phyloP scores from a whole-genome alignment of 169 alveolate genomes.

The Perkinsus chesapeaki region DNA sequence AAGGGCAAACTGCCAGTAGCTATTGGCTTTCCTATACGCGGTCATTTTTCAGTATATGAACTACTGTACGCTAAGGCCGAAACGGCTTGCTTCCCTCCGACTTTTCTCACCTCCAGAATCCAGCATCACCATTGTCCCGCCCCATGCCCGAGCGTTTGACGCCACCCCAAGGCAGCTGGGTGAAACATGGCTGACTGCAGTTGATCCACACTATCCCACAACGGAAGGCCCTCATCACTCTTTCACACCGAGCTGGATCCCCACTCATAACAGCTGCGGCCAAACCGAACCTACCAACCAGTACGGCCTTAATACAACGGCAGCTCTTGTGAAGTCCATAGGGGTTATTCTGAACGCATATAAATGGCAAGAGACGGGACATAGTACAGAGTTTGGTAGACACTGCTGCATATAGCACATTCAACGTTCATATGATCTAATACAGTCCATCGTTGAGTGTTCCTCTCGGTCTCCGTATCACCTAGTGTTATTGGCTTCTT shows the following conservation, averaged over 20 bases:
- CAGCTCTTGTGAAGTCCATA: no score
- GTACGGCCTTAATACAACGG: background rate
- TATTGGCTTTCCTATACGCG: no score
- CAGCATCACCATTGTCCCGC: background rate
- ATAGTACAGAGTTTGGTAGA: no score
- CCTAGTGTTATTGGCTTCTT: slow-evolving; percentile 51
- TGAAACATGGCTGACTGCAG: background rate
- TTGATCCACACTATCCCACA: background rate
- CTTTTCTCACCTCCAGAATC: background rate
- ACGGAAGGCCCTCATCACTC: background rate
- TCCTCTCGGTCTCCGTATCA: no score
- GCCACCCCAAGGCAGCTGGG: background rate
- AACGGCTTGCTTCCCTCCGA: background rate
- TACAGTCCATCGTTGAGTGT: no score
- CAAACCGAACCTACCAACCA: background rate
- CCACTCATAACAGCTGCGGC: background rate
- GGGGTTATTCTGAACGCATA: no score
- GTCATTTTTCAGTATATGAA: no score
- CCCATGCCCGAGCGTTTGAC: background rate
- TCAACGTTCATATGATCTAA: no score
- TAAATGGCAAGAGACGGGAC: no score
- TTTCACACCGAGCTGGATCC: background rate
- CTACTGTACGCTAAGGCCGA: background rate
- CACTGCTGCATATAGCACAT: no score
- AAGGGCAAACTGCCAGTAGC: no score